Evolutionary conservation across 1,284 basidiomycete genomes (phyloP).

Genomic region (Boletus sp.): DNA sequence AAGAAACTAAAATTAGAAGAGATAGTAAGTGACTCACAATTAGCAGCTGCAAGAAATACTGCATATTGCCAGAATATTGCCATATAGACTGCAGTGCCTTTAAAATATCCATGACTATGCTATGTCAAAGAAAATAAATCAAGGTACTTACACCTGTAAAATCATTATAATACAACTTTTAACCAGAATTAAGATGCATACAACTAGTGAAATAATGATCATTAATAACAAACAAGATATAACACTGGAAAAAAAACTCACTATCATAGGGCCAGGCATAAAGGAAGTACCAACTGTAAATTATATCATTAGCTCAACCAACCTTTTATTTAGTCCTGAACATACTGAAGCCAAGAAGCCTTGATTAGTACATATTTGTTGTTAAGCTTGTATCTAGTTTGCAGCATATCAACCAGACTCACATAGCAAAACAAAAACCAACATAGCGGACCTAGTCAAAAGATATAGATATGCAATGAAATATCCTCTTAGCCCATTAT

Average conservation of each 20-base stretch:
- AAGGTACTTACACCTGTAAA: not conserved
- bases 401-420: not conserved
- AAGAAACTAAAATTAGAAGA: too few relatives aligned
- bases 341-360: conserved; percentile 1
- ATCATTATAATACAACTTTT: not conserved
- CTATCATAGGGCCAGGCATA: not conserved
- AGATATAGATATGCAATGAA: too few relatives aligned
- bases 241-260: not conserved
- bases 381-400: not conserved
- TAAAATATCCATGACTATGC: not conserved
- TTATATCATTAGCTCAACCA: not conserved
- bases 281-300: conserved; percentile 1
- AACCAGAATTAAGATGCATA: not conserved
- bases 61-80: not conserved
- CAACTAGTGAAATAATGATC: not conserved
- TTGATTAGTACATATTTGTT: not conserved
- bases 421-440: not conserved
- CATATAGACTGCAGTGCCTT: not conserved
- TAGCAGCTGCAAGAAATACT: not conserved
- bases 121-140: not conserved
- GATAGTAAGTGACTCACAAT: not conserved
- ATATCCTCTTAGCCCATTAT: too few relatives aligned
- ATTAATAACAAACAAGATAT: not conserved
- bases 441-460: too few relatives aligned
- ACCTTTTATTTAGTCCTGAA: not conserved